Base-by-base conservation (phyloP, 805 yeast genomes). In the Metschnikowia cubensis region DNA sequence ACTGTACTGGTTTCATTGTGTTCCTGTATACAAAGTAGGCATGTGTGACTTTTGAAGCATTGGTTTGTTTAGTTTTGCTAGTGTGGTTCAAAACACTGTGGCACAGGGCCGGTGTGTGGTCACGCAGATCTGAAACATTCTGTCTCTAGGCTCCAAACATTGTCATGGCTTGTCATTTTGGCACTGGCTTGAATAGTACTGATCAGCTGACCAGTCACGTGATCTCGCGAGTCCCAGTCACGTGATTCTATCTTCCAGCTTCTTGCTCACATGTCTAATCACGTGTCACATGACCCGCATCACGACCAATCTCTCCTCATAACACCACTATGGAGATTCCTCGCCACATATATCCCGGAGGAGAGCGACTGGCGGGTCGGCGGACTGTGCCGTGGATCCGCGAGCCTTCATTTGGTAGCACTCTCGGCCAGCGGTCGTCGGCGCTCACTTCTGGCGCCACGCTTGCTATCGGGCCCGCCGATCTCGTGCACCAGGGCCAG, bases 401-500 rank as follows among this genome's bases (percentile, higher is more conserved):
- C 31, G 75, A 70, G 52, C 47, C 59, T 29, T 39, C 52, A 13
- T 69, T 59, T 49, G 72, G 74, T 13, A 62, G 61, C 47, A 56
- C 65, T 1, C 46, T 70, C 11, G 69, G 66, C 2, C 47, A 54
- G 25, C 53, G 75, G 17, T 39, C 66, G 10, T 52, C 51, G 45
- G 55, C 60, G n/a, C 64, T 63, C 34, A 64, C 54, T 22, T 35
- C 42, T 0, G 57, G 54, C 3, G 22, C 51, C 21, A 49, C 54
- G 11, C 38, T 53, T 17, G 48, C 50, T 25, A 7, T 52, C 4
- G 77, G 77, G 1, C 72, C 75, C 1, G 68, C 73, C 11, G 75
- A 73, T 52, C 61, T 73, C 50, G 47, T 70, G 11, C 76, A 73
- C 54, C 66, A 67, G 63, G 75, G 73, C 22, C 59, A 62, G 31